Percentiles rank a stretch among this genome's conserved stretches.
Evolutionary conservation across 331 rosid genomes (phyloP).

Genomic region (Cydonia oblonga): DNA sequence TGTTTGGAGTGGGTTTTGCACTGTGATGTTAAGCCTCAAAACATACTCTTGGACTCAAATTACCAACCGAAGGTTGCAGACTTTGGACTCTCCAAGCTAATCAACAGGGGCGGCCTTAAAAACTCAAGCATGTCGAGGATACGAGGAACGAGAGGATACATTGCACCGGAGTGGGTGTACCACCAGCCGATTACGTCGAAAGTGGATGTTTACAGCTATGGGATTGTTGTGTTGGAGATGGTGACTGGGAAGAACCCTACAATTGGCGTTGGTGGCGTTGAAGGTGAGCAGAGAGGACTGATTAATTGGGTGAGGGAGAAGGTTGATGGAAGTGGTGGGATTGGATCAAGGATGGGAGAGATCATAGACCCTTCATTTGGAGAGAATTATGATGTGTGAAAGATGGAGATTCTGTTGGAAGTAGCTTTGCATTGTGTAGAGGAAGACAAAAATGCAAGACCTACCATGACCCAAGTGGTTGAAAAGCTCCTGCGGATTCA

Average conservation of each 20-base stretch:
- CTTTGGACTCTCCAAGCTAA: conserved; percentile 55
- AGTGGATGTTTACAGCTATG: conserved; percentile 66
- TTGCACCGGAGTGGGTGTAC: conserved; percentile 78
- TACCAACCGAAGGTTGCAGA: conserved; percentile 59
- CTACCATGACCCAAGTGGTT: conserved; percentile 19
- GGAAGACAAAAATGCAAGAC: conserved; percentile 16
- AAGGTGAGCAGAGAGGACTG: conserved; percentile 26
- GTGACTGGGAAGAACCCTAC: conserved; percentile 12
- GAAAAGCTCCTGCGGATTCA: conserved; percentile 11
- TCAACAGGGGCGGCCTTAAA: conserved; percentile 28
- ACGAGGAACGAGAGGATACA: conserved; percentile 70
- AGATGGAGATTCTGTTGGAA: conserved; percentile 6
- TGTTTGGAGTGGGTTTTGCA: conserved; percentile 71
- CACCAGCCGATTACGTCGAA: conserved; percentile 49
- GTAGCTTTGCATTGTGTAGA: conserved; percentile 14
- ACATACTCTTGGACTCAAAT: conserved; percentile 41
- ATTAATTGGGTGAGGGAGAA: conserved; percentile 33
- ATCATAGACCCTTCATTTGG: conserved; percentile 4
- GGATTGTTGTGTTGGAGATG: conserved; percentile 60
- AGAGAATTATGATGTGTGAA: background rate
- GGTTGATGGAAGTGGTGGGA: background rate
- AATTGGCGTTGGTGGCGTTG: background rate
- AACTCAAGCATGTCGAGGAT: conserved; percentile 39
- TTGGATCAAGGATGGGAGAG: background rate
- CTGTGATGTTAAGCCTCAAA: conserved; percentile 71